Base-by-base conservation (phyloP, 805 yeast genomes). In the Candida jianshihensis region DNA sequence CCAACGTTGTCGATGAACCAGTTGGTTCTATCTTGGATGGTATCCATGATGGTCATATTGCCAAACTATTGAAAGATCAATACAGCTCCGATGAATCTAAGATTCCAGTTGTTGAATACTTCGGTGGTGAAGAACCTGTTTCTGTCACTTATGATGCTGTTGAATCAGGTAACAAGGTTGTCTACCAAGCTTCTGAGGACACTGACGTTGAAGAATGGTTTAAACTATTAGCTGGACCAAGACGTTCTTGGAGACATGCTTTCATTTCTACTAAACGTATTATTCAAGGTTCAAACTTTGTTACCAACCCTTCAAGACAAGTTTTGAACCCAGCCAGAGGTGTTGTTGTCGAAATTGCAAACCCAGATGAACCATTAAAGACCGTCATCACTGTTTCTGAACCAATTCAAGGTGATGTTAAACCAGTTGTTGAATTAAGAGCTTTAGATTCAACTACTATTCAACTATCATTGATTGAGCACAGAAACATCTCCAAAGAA, bases 11-110 rank as follows among this genome's bases (percentile, higher is more conserved):
- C 42, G 80, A 92, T 57, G 96, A 87, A 67, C 97, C 98, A 53
- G 85, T 92, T 56, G 80, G 84, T 63, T 84, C 82, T 31, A 88
- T 92, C 50, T 66, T 92, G 66, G 97, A 90, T 58, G 67, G 73
- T 49, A 81, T 92, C 43, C 96, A 92, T 56, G 78, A 88, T 26
- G 96, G 96, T 42, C 97, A 89, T 64, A 82, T 92, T 57, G 64
- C 66, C 39, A 75, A 61, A 49, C 71, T 84, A 56, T 56, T 88
- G 50, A 64, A 69, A 43, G 90, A 85, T 44, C 74, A 68, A 37
- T 92, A 92, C 64, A 61, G 59, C 39, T 80, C 78, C 46, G 89
- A 87, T 54, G 75, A 60, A 38, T 64, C 88, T 16, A 67, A 66
- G 49, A 81, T 92, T 51, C 97, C 97, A 36, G 78, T 72, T 46